A percentile compares a stretch with the other conserved stretches of the same genome.
Conservation (phyloP, 163 green algal genomes). For the Scenedesmus sp. region DNA sequence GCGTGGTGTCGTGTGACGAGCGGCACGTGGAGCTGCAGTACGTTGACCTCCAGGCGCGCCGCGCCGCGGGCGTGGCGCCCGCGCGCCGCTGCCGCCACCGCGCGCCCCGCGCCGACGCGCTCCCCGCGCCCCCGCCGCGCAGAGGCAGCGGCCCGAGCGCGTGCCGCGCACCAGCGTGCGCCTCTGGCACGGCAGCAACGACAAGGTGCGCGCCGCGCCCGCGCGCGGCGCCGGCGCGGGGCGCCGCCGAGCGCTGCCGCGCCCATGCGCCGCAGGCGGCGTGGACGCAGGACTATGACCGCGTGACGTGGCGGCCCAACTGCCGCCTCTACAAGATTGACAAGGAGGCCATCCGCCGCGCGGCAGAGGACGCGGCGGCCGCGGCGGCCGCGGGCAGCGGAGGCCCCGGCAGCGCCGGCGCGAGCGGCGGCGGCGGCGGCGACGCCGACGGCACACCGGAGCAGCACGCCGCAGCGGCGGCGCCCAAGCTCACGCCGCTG, state of each 20-base stretch:
- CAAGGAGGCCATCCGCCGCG: neutral
- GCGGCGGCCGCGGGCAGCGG: neutral
- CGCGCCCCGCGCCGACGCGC: no score
- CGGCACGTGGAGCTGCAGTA: conserved; percentile 23
- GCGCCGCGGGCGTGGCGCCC: no score
- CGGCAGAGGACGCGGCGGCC: neutral
- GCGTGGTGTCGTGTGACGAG: neutral
- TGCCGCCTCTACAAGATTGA: conserved; percentile 22
- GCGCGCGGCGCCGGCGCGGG: no score
- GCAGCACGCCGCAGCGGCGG: neutral
- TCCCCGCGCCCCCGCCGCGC: neutral
- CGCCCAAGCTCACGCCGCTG: neutral
- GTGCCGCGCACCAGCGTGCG: conserved; percentile 17
- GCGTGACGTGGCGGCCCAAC: conserved; percentile 16
- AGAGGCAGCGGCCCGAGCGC: conserved; percentile 18
- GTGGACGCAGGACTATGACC: conserved; percentile 19
- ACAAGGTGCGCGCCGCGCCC: conserved; percentile 20
- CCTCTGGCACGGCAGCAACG: conserved; percentile 39
- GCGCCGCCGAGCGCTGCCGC: no score
- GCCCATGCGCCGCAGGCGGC: conserved; percentile 7
- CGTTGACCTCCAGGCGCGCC: conserved; percentile 24
- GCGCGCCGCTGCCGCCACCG: no score
- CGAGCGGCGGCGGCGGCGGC: no score
- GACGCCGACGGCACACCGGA: no score
- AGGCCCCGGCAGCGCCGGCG: no score